These are phyloP conservation scores for Triticum timopheevii DNA, from an alignment of 176 grass and related monocot species.

Conservation along the genomic window DNA sequence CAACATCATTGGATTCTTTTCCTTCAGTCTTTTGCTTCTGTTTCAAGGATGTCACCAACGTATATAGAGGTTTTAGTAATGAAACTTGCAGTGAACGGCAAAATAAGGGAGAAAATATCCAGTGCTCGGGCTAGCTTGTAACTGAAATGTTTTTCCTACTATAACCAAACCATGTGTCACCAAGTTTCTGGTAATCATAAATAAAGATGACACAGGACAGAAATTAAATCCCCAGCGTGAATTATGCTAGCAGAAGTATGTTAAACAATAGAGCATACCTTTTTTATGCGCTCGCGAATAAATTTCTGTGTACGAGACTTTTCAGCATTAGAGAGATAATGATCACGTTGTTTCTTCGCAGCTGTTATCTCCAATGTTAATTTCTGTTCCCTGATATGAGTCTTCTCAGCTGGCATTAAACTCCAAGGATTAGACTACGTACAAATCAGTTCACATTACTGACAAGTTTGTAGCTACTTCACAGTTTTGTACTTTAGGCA, in stretches of 20 bases:
- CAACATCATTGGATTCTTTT: constrained; percentile 11
- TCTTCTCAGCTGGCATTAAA: constrained; percentile 69
- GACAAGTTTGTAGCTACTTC: constrained; percentile 1
- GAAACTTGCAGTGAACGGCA: neutral
- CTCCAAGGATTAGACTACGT: constrained; percentile 10
- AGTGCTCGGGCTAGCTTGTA: neutral
- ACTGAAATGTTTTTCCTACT: neutral
- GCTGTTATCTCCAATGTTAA: constrained; percentile 86
- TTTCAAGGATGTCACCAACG: constrained; percentile 27
- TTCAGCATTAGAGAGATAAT: constrained; percentile 79
- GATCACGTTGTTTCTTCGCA: constrained; percentile 89
- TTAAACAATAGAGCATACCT: constrained; percentile 40
- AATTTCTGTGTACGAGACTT: constrained; percentile 53
- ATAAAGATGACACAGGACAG: neutral
- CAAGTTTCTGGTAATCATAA: neutral
- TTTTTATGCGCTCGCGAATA: constrained; percentile 77
- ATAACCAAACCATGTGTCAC: neutral
- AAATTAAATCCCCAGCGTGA: neutral
- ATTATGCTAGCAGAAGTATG: neutral
- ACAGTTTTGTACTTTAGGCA: neutral
- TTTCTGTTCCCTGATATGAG: constrained; percentile 78
- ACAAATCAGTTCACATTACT: neutral
- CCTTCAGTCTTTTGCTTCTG: constrained; percentile 79
- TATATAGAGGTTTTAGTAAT: constrained; percentile 3
- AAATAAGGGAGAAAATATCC: neutral